A percentile compares a stretch with the other conserved stretches of the same genome.
Evolutionary conservation across 805 yeast genomes (phyloP).

Genomic region (Candida broadrunensis): DNA sequence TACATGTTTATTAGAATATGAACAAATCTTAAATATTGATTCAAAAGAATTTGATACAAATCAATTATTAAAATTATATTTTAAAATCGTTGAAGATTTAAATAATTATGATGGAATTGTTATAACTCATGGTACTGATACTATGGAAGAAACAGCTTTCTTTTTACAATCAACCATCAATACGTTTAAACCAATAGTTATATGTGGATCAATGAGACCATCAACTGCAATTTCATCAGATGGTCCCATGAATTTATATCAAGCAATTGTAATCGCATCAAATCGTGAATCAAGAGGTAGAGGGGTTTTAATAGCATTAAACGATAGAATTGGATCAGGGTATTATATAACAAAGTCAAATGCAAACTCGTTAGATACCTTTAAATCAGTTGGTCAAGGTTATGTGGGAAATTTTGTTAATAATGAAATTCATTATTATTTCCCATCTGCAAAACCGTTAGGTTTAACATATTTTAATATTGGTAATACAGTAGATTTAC

Average conservation of each 20-base stretch:
- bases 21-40: slow-evolving; percentile 60
- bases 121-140: slow-evolving; percentile 71
- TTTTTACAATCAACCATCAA: slow-evolving; percentile 51
- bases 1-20: slow-evolving; percentile 57
- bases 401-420: slow-evolving; percentile 69
- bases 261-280: slow-evolving; percentile 65
- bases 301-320: slow-evolving; percentile 62
- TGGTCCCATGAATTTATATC: slow-evolving; percentile 71
- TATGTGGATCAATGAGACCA: slow-evolving; percentile 77
- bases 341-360: slow-evolving; percentile 68
- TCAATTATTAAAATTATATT: slow-evolving; percentile 44
- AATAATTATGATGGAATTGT: slow-evolving; percentile 55
- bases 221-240: slow-evolving; percentile 68
- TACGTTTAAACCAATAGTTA: slow-evolving; percentile 53
- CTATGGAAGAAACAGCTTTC: slow-evolving; percentile 66
- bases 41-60: slow-evolving; percentile 53
- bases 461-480: slow-evolving; percentile 38
- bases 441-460: slow-evolving; percentile 58
- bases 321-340: slow-evolving; percentile 68
- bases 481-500: slow-evolving; percentile 19
- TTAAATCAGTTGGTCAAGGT: slow-evolving; percentile 66
- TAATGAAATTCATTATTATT: slow-evolving; percentile 61
- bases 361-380: slow-evolving; percentile 68
- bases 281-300: slow-evolving; percentile 48
- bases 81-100: slow-evolving; percentile 44